Conservation (phyloP, 1,139 yeast species). For the Protomyces lactucae-debilis region DNA sequence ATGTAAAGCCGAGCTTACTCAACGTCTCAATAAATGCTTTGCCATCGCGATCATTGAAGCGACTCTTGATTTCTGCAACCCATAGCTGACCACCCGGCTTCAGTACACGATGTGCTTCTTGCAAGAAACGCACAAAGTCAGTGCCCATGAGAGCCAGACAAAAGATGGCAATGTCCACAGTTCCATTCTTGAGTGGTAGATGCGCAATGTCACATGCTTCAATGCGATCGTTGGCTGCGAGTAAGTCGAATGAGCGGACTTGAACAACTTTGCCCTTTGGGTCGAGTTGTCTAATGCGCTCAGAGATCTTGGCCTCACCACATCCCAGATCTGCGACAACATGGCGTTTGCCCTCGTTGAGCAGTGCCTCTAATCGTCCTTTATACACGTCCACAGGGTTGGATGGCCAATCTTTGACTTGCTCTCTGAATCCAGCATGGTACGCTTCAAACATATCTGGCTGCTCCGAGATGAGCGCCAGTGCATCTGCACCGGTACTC, state of each 20-base stretch:
- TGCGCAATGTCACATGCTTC: slow-evolving; percentile 92
- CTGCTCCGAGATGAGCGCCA: slow-evolving; percentile 65
- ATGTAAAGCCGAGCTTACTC: slow-evolving; percentile 76
- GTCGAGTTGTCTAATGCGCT: slow-evolving; percentile 37
- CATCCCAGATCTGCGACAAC: slow-evolving; percentile 94
- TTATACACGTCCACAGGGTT: slow-evolving; percentile 91
- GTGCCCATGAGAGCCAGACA: slow-evolving; percentile 97
- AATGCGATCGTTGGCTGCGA: slow-evolving; percentile 76
- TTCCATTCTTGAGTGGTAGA: slow-evolving; percentile 74
- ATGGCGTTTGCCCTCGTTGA: slow-evolving; percentile 34
- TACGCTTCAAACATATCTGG: slow-evolving; percentile 90
- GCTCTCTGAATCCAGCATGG: slow-evolving; percentile 90
- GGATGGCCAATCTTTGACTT: slow-evolving; percentile 96
- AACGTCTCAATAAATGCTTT: slow-evolving; percentile 71
- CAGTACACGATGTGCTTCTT: slow-evolving; percentile 81
- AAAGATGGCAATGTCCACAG: slow-evolving; percentile 79
- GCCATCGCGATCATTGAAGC: slow-evolving; percentile 62
- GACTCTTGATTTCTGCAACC: slow-evolving; percentile 95
- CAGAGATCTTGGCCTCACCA: slow-evolving; percentile 81
- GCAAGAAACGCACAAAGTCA: slow-evolving; percentile 81
- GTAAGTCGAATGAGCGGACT: slow-evolving; percentile 85
- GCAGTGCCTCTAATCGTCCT: slow-evolving; percentile 54
- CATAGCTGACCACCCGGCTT: slow-evolving; percentile 90
- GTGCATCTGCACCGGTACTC: slow-evolving; percentile 69
- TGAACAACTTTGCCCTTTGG: slow-evolving; percentile 44